Percentiles rank a stretch among this genome's conserved stretches.
Conservation (phyloP, 148 eudicot genomes). For the Hydrangea macrophylla region DNA sequence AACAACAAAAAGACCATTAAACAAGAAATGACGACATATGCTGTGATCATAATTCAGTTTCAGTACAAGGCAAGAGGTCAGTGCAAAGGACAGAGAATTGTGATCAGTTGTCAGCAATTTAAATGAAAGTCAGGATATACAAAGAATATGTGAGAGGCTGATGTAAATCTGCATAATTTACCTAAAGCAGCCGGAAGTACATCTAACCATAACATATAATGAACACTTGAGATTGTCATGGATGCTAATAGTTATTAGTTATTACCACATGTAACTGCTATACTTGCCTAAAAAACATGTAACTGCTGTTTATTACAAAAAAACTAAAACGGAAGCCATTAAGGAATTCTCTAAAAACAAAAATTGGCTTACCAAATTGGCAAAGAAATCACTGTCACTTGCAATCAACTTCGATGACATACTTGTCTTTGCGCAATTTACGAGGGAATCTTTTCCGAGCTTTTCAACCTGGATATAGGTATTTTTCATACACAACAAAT, state of each 20-base stretch:
- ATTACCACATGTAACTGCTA: not conserved
- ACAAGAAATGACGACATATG: not conserved
- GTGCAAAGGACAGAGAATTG: no score
- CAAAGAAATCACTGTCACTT: conserved; percentile 83
- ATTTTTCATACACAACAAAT: not conserved
- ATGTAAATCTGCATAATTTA: no score
- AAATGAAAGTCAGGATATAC: no score
- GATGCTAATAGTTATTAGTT: no score
- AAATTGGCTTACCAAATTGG: conserved; percentile 55
- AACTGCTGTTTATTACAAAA: not conserved
- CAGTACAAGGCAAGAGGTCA: not conserved
- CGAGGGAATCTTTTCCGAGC: conserved; percentile 87
- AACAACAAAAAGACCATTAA: not conserved
- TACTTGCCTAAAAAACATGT: not conserved
- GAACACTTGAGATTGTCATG: not conserved
- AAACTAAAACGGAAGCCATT: not conserved
- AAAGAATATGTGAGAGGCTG: no score
- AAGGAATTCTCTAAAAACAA: not conserved
- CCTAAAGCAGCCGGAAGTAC: no score
- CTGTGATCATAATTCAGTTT: not conserved
- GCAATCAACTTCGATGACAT: conserved; percentile 90
- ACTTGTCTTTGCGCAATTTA: conserved; percentile 97
- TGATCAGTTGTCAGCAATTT: no score
- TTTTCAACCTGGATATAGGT: conserved; percentile 64
- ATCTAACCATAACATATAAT: not conserved